phyloP scores from a whole-genome alignment of 805 yeast species.

The Metschnikowia cerradonensis region DNA sequence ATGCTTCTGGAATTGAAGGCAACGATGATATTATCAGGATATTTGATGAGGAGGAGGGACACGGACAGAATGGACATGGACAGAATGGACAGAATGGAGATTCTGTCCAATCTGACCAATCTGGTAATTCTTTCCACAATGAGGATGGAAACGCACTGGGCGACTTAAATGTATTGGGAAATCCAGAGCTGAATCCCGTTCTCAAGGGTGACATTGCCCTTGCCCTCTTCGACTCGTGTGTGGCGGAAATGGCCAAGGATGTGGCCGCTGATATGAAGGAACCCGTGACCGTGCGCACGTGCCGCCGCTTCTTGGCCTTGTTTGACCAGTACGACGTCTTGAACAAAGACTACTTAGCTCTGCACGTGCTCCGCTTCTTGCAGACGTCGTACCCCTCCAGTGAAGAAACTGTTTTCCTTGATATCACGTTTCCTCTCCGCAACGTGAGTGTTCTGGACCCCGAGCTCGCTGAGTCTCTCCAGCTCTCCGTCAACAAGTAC shows the following conservation, averaged over 20 bases:
- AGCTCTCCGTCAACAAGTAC: slow-evolving; percentile 67
- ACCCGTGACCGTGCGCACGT: slow-evolving; percentile 38
- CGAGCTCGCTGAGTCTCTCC: slow-evolving; percentile 55
- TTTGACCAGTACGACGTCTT: slow-evolving; percentile 68
- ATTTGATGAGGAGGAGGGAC: slow-evolving; percentile 40
- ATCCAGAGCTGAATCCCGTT: slow-evolving; percentile 75
- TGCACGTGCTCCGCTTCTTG: slow-evolving; percentile 58
- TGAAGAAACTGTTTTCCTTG: slow-evolving; percentile 44
- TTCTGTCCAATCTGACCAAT: too few relatives aligned
- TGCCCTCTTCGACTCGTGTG: slow-evolving; percentile 35
- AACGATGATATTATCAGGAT: slow-evolving; percentile 41
- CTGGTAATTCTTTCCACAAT: too few relatives aligned
- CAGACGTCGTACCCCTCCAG: slow-evolving; percentile 38
- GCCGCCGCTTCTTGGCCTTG: slow-evolving; percentile 45
- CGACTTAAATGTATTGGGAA: slow-evolving; percentile 79
- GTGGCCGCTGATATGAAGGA: slow-evolving; percentile 28
- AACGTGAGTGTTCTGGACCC: slow-evolving; percentile 37
- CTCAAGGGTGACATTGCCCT: slow-evolving; percentile 52
- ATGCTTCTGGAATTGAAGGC: slow-evolving; percentile 8
- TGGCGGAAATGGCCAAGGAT: slow-evolving; percentile 27
- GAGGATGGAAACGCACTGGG: slow-evolving; percentile 19
- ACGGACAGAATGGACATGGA: slow-evolving; percentile 34
- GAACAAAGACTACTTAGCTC: slow-evolving; percentile 62
- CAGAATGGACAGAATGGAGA: slow-evolving; percentile 18
- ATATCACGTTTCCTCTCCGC: slow-evolving; percentile 66